A percentile compares a stretch with the other conserved stretches of the same genome.
phyloP scores from a whole-genome alignment of 1,284 basidiomycete species.

The Ustilago xerochloae region DNA sequence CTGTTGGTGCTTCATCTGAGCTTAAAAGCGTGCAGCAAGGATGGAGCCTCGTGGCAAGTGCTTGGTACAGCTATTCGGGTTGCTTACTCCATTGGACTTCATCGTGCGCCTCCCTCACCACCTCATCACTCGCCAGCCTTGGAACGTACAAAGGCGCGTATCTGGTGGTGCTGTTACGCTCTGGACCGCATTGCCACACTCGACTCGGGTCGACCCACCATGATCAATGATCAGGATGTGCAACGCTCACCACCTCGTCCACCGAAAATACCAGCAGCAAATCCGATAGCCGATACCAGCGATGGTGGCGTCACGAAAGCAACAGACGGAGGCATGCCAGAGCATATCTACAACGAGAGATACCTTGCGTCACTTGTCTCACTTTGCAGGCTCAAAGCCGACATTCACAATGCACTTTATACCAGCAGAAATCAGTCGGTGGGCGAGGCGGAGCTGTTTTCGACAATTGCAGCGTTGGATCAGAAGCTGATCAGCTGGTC shows the following conservation, averaged over 20 bases:
- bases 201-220: constrained; percentile 9
- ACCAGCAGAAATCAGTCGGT: constrained; percentile 13
- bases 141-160: constrained; percentile 5
- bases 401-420: constrained; percentile 13
- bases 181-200: constrained; percentile 15
- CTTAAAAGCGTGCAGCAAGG: constrained; percentile 2
- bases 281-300: too few species aligned
- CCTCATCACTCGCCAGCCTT: constrained; percentile 10
- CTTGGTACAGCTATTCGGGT: constrained; percentile 9
- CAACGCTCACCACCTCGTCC: not conserved
- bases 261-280: not conserved
- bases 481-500: constrained; percentile 12
- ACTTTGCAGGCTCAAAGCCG: constrained; percentile 5
- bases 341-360: not conserved
- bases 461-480: constrained; percentile 8
- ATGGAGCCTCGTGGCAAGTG: constrained; percentile 11
- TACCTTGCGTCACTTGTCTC: constrained; percentile 1
- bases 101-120: constrained; percentile 3
- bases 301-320: not conserved
- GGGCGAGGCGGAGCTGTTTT: constrained; percentile 3
- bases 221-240: constrained; percentile 14
- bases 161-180: constrained; percentile 17
- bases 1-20: constrained; percentile 4
- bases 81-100: constrained; percentile 15
- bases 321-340: not conserved